Base-by-base conservation (phyloP, 148 eudicot genomes). In the Chenopodium berlandieri region DNA sequence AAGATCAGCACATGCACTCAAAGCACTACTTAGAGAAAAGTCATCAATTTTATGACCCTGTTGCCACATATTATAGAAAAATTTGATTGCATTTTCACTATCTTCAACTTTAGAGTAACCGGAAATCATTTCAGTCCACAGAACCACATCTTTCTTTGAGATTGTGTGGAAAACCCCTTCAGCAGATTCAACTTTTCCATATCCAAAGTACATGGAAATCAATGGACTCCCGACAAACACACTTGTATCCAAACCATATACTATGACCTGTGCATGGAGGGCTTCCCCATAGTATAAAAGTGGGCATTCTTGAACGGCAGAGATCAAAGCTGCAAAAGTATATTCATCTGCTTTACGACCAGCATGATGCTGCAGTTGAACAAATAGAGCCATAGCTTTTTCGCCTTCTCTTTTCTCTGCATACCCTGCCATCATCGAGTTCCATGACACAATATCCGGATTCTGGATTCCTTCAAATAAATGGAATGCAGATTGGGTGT, bases 1-100 rank as follows among this genome's bases (percentile, higher is more conserved):
- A 72, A 93, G 96, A 79, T 95, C 94, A 73, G 96, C 96, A 87
- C 98, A 95, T 30, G 93, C 96, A 82, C 91, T 86, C 86, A 95
- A 80, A 52, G 86, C 88, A 77, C 89, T 87, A 79, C 94, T 91
- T 60, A 95, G 87, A 79, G 91, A 85, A 86, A 87, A 92, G 84
- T 86, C 82, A 81, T 93, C 98, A 16, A 85, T 54, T 80, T 80
- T 90, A 78, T 87, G 85, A 73, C 94, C 92, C 82, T 87, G 91
- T 82, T 80, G 84, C 71, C 73, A 84, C 98, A 95, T 90, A 56
- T 52, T 60, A 79, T 72, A 82, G 87, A 89, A 95, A 52, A 80
- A 82, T 56, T 84, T 90, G 62, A 95, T 72, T 27, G 97, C 91
- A 60, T 81, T 90, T 81, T 91, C 92, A 19, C 89, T 88, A 69